Base-by-base conservation (phyloP, 73 alveolate species). In the Tetrahymena borealis region DNA sequence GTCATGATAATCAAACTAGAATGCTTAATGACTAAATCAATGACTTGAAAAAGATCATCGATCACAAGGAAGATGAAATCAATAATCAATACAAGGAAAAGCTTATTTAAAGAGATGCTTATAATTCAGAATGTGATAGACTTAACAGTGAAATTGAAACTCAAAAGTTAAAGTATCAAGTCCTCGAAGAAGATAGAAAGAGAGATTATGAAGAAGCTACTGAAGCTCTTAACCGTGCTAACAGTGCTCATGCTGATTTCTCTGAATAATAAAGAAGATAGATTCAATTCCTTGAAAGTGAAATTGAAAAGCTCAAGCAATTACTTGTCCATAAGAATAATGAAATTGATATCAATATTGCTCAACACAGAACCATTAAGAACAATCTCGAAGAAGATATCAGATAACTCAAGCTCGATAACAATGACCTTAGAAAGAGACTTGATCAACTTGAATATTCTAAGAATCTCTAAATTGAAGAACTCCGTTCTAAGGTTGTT, bases 211-310 rank as follows among this genome's bases (percentile, higher is more conserved):
- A 60, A 24, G 85, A 60, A n/a, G 85, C 85, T 28, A 60, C 85
- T 60, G 85, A 60, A 18, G 85, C 85, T n/a, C 85, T 60, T 60
- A 60, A 60, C 85, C 85, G 85, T 60, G 85, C 85, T 60, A 60
- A 60, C 85, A 60, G 85, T 60, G 85, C 85, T 60, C 85, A 60
- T n/a, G 3, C 85, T 60, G 85, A 60, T 7, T 60, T 60, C 10
- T 60, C 85, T 60, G 85, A 60, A 60, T 60, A 60, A 15, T 35
- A 60, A 60, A 60, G 85, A 60, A 60, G 85, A 60, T 16, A 60
- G 28, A 60, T 60, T 60, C 13, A 60, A 60, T 60, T 60, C 85
- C 85, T 60, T 60, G 85, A 60, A 60, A 60, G 85, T 60, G 85
- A 60, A 60, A 60, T 60, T 60, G 85, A 60, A 60, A 60, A 60